These are phyloP conservation scores for Neurospora sp. DNA, from an alignment of 495 filamentous ascomycete genomes.

Conservation along the genomic window DNA sequence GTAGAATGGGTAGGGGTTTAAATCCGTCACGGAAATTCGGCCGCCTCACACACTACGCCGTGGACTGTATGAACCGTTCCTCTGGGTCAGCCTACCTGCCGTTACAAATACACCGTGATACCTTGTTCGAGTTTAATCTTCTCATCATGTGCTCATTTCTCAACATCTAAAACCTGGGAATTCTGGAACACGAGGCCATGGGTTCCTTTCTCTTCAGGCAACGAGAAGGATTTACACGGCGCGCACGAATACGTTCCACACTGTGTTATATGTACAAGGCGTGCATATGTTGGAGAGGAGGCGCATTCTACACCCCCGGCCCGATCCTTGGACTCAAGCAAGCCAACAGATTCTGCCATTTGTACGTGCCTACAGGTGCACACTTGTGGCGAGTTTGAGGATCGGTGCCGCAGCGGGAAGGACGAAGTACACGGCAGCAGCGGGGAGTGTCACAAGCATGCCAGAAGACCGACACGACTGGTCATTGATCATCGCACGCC, in stretches of 20 bases:
- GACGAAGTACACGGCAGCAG: neutral
- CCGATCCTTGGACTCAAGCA: neutral
- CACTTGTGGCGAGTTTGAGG: neutral
- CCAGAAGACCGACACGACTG: neutral
- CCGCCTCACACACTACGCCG: neutral
- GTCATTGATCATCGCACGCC: neutral
- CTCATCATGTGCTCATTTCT: neutral
- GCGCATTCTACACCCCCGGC: neutral
- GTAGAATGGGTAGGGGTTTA: constrained; percentile 7
- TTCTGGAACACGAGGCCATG: neutral
- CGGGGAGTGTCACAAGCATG: neutral
- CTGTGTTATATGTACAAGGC: neutral
- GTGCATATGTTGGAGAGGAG: neutral
- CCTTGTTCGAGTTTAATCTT: neutral
- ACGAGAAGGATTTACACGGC: neutral
- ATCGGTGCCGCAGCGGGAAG: neutral
- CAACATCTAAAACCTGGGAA: neutral
- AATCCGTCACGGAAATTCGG: neutral
- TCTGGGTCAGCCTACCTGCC: neutral
- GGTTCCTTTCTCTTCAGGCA: neutral
- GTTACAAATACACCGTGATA: neutral
- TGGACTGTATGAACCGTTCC: neutral
- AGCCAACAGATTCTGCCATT: neutral
- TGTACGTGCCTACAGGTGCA: neutral
- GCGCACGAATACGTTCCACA: neutral